Base-by-base conservation (phyloP, 441 rosid species). In the Gossypium gossypioides region DNA sequence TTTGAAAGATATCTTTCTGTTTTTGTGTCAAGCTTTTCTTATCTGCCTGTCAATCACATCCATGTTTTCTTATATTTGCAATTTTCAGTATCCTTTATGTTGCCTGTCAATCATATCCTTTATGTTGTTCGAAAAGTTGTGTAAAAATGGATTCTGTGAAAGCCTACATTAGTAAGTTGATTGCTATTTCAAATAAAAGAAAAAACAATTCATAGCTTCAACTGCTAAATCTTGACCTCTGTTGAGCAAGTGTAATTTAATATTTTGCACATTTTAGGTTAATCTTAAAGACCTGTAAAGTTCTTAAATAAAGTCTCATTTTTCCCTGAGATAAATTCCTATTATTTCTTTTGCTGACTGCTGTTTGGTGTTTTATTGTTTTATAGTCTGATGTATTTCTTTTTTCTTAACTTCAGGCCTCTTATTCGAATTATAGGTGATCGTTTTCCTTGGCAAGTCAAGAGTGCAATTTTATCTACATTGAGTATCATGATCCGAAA, bases 401-500 rank as follows among this genome's bases (percentile, higher is more conserved):
- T 54, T 46, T 52, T 13, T 78, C 59, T 78, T 65, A 65, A 51
- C 70, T 81, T 78, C 93, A 93, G 98, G 90, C 98, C 99, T 60
- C 98, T 96, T 59, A 96, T 93, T 74, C 89, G 97, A 65, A 93
- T 93, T 74, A 86, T 96, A 76, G 98, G 99, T 60, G 97, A 96
- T 73, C 89, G 97, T 50, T 96, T 96, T 83, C 97, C 99, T 54
- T 96, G 99, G 99, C 99, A 93, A 84, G 98, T 96, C 80, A 96
- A 96, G 86, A 90, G 97, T 80, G 96, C 98, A 50, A 96, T 96
- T 77, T 84, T 96, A 79, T 87, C 97, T 50, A 88, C 99, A 5
- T 84, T 96, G 72, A 90, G 82, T 80, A 82, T 91, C 79, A 77
- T 96, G 72, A 91, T 93, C 79, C 84, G 86, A 75, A 91, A 91